Base-by-base conservation (phyloP, 257 asterid genomes). In the Asclepias syriaca region DNA sequence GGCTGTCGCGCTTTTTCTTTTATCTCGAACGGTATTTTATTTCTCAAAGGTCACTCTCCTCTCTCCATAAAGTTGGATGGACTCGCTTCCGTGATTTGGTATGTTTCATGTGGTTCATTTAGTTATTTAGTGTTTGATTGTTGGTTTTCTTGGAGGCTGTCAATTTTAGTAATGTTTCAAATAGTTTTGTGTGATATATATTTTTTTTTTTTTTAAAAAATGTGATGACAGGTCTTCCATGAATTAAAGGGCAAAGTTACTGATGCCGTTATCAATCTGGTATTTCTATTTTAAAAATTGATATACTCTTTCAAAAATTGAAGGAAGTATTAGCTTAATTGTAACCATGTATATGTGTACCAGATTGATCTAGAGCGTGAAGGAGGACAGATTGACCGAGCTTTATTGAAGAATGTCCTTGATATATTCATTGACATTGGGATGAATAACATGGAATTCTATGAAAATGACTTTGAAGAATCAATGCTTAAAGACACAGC, bases 1-100 rank as follows among this genome's bases (percentile, higher is more conserved):
- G 91, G 94, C 88, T 88, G 50, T 76, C 89, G 27, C 79, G 84
- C 34, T 86, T 86, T 78, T 86, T 88, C 73, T 32, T 74, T 66
- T 88, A 86, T 78, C 87, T 88, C 70, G 87, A 88, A 67, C 79
- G 91, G 59, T 86, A 79, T 74, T 86, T 61, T 66, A 58, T 86
- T 8, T 37, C 81, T 29, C 73, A 88, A 74, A 77, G 79, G 66
- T 75, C 81, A 21, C 77, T 85, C 59, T 80, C 83, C 39, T 32
- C 84, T 27, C 79, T 88, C 59, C 73, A 51, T 43, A 86, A 81
- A 68, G 88, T n/a, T n/a, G n/a, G n/a, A n/a, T n/a, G n/a, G n/a
- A n/a, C n/a, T n/a, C n/a, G n/a, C n/a, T n/a, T n/a, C 70, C 80
- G 77, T 8, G 85, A 79, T 54, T 68, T 78, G 87, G 90, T 72